Evolutionary conservation across 257 asterid species (phyloP).

Genomic region (Solanum ossicruentum): DNA sequence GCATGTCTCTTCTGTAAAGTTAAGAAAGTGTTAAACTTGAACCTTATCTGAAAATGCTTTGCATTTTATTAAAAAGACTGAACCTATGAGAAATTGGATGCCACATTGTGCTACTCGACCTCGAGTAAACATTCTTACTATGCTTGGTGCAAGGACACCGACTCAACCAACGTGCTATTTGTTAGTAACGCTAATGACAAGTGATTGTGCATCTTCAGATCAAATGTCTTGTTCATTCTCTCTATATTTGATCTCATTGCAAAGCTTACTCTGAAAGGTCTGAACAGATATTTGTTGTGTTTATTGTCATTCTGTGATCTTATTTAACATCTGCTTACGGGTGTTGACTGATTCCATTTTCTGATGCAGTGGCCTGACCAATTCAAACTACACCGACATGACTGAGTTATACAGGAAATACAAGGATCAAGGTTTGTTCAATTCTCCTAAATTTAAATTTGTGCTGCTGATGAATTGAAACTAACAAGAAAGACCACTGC

Average conservation of each 20-base stretch:
- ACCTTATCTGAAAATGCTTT: neutral
- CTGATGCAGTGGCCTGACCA: slow-evolving; percentile 71
- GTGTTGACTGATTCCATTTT: neutral
- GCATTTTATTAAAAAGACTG: neutral
- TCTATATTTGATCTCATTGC: neutral
- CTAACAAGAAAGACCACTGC: neutral
- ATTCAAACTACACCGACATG: slow-evolving; percentile 71
- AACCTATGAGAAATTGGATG: too few relatives aligned
- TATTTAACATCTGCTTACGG: neutral
- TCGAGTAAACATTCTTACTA: neutral
- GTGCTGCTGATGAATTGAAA: neutral
- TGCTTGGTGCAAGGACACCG: neutral
- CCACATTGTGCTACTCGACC: neutral
- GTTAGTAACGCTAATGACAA: neutral
- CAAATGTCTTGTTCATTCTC: neutral
- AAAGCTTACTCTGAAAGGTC: neutral
- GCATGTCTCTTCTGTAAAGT: neutral
- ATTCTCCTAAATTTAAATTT: neutral
- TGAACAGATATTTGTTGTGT: neutral
- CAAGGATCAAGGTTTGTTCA: slow-evolving; percentile 59
- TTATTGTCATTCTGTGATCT: neutral
- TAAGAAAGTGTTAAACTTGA: neutral
- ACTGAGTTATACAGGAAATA: slow-evolving; percentile 48
- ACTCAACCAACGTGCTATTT: neutral
- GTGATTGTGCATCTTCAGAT: neutral